Conservation (phyloP, 805 yeast genomes). For the Candida cerambycidarum region DNA sequence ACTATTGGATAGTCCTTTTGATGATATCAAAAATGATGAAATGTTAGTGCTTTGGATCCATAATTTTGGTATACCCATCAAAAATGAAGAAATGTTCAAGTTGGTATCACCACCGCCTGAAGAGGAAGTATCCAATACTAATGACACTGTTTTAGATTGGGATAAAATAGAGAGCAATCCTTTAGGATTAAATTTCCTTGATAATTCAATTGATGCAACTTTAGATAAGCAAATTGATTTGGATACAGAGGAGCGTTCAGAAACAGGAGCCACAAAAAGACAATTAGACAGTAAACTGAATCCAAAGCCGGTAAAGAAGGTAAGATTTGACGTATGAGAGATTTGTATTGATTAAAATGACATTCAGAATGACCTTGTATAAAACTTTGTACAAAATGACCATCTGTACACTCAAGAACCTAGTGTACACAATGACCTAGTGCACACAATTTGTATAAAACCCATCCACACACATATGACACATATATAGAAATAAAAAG, state of each 20-base stretch:
- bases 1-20: constrained; percentile 12
- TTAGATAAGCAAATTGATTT: not conserved
- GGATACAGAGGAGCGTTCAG: not conserved
- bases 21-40: constrained; percentile 12
- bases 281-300: not conserved
- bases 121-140: not conserved
- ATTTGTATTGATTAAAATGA: not conserved
- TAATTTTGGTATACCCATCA: constrained; percentile 12
- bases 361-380: too few relatives aligned
- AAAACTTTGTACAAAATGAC: too few relatives aligned
- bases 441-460: too few relatives aligned
- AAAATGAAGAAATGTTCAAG: constrained; percentile 7
- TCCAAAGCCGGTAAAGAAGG: constrained; percentile 25
- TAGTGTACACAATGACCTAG: too few relatives aligned
- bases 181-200: constrained; percentile 14
- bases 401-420: too few relatives aligned
- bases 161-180: constrained; percentile 6
- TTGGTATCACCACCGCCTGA: constrained; percentile 6
- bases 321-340: constrained; percentile 24
- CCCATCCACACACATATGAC: too few relatives aligned
- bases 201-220: constrained; percentile 5
- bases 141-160: not conserved
- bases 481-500: too few relatives aligned
- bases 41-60: constrained; percentile 8
- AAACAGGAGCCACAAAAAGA: constrained; percentile 18